phyloP scores from a whole-genome alignment of 2,329 filamentous ascomycete genomes.

The Zarea fungicola region DNA sequence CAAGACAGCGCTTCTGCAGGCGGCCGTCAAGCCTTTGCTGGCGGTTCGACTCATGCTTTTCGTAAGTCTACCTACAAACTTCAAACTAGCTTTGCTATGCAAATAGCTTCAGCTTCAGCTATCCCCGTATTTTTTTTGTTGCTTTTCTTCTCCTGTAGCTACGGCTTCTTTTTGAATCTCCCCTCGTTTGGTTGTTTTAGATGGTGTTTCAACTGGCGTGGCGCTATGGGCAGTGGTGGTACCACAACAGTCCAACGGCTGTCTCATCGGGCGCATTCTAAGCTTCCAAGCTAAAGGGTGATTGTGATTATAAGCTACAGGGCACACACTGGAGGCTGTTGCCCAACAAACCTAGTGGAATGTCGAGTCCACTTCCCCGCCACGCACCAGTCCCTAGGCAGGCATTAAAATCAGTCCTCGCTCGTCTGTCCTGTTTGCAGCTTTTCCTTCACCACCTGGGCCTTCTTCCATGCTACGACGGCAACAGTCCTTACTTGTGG shows the following conservation, averaged over 20 bases:
- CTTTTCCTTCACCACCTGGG: neutral
- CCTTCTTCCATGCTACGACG: neutral
- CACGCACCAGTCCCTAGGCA: too few species aligned
- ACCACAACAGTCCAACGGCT: neutral
- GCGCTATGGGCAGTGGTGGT: neutral
- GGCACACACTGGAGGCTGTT: too few species aligned
- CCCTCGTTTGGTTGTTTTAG: neutral
- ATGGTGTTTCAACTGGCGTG: slow-evolving; percentile 1
- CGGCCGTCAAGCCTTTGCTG: slow-evolving; percentile 6
- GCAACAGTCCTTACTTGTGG: neutral
- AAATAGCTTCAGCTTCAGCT: slow-evolving; percentile 4
- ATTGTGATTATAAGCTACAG: too few species aligned
- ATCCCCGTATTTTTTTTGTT: neutral
- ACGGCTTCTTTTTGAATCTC: neutral
- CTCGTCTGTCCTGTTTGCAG: neutral
- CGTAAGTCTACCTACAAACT: slow-evolving; percentile 5
- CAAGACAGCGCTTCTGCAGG: slow-evolving; percentile 5
- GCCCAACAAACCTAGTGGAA: too few species aligned
- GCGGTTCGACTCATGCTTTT: slow-evolving; percentile 4
- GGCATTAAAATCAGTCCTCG: neutral
- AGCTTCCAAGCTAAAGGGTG: too few species aligned
- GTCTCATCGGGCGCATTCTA: neutral
- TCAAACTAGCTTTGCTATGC: neutral
- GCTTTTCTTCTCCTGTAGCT: neutral
- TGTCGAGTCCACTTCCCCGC: slow-evolving; percentile 11